Percentiles rank a stretch among this genome's conserved stretches.
phyloP scores from a whole-genome alignment of 176 grass and related monocot genomes.

The Cenchrus purpureus region DNA sequence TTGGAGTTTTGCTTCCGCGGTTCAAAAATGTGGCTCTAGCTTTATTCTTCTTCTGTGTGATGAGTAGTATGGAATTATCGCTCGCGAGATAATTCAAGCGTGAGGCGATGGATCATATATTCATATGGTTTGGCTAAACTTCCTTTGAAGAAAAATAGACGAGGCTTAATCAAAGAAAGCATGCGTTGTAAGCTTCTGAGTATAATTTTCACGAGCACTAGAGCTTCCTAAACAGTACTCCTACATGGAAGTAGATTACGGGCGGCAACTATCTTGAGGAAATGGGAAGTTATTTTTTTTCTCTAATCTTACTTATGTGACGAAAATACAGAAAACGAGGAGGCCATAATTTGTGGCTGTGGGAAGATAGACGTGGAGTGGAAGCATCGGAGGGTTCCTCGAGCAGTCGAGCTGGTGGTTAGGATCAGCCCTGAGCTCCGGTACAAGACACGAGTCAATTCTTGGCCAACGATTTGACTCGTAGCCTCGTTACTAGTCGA shows the following conservation, averaged over 20 bases:
- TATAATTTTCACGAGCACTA: background rate
- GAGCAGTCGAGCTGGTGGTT: constrained; percentile 30
- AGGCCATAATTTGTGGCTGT: constrained; percentile 44
- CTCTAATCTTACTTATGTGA: background rate
- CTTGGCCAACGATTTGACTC: background rate
- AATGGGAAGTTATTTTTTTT: background rate
- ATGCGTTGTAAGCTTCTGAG: background rate
- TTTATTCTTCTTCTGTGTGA: background rate
- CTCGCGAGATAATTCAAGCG: constrained; percentile 1
- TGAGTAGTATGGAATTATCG: constrained; percentile 14
- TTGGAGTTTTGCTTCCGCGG: background rate
- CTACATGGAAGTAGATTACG: background rate
- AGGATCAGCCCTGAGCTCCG: background rate
- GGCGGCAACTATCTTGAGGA: no score
- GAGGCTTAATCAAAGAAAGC: background rate
- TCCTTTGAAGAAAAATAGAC: no score
- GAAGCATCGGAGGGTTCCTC: constrained; percentile 22
- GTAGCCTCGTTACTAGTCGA: background rate
- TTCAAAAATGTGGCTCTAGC: constrained; percentile 36
- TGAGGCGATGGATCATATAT: background rate
- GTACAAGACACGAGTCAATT: background rate
- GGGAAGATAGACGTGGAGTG: constrained; percentile 3
- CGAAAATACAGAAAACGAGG: background rate
- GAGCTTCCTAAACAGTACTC: background rate
- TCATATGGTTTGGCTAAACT: no score